These are phyloP conservation scores for Dryadomyces quercivorus DNA, from an alignment of 2,329 filamentous ascomycete genomes.

Conservation along the genomic window DNA sequence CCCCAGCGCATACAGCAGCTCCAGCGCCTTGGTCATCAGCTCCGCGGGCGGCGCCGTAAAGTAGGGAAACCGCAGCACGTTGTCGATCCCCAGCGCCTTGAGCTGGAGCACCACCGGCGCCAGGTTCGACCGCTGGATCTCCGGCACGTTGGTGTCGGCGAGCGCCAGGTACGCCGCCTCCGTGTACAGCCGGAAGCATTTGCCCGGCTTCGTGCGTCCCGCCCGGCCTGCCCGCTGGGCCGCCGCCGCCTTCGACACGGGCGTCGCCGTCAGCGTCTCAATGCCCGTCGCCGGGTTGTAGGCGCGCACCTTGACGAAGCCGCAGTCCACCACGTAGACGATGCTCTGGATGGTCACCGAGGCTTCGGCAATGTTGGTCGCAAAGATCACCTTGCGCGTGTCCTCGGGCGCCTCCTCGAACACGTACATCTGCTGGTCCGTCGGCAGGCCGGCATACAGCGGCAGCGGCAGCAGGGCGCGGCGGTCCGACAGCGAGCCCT, in stretches of 20 bases:
- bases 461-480: conserved; percentile 56
- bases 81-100: conserved; percentile 90
- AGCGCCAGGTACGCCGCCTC: conserved; percentile 57
- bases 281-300: conserved; percentile 80
- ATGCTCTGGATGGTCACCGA: conserved; percentile 91
- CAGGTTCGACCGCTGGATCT: conserved; percentile 86
- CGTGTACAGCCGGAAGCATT: conserved; percentile 88
- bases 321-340: conserved; percentile 79
- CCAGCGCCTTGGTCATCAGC: conserved; percentile 73
- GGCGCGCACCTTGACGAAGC: conserved; percentile 79
- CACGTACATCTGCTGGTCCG: conserved; percentile 88
- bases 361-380: conserved; percentile 93
- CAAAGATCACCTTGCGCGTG: conserved; percentile 81
- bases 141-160: conserved; percentile 64
- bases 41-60: conserved; percentile 75
- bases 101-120: conserved; percentile 81
- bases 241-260: conserved; percentile 85
- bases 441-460: conserved; percentile 78
- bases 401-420: conserved; percentile 76
- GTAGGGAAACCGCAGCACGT: conserved; percentile 83
- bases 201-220: conserved; percentile 78
- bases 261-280: conserved; percentile 70
- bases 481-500: conserved; percentile 36
- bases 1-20: conserved; percentile 76
- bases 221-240: conserved; percentile 83